Evolutionary conservation across 1,284 basidiomycete genomes (phyloP), one percentile per base, ranked within the genome.

Genomic region (Cerrena zonata): DNA sequence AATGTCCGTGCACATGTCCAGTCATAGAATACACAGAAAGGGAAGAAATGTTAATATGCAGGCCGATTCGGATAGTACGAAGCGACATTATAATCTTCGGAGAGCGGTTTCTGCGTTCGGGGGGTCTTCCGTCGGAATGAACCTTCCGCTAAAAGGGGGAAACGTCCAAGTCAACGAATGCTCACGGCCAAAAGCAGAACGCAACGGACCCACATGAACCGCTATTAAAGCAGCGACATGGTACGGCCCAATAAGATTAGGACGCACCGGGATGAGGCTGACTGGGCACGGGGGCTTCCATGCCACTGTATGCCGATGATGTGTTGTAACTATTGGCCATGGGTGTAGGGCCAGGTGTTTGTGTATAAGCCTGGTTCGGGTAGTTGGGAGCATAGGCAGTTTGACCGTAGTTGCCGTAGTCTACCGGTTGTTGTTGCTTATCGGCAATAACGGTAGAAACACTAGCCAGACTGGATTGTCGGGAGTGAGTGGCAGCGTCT

Each of bases 251-350:
- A 26, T 27, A 42, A 12, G 26, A 50, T 51, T 51, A 65, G 45
- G 60, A 79, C 71, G 72, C 66, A 80, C 77, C 77, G 59, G 76
- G 73, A 68, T 78, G 76, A 57, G 71, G 57, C 61, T 76, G 76
- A 41, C 61, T 67, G 30, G 64, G 68, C 48, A 67, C 59, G 12
- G 76, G 76, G 49, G 66, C 67, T 48, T 71, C 67, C 22, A 74
- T 50, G 41, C 66, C 60, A 15, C 46, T 39, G 38, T 63, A 56
- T 40, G 52, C 54, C 18, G 50, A 38, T n/a, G n/a, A n/a, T 38
- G 47, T 52, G 53, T 62, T 58, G 61, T 60, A 58, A 55, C 47
- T 54, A 53, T 38, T 56, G 52, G 71, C 59, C 53, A 41, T 58
- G 5, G 75, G 75, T 22, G 75, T 77, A 4, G 78, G 73, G 26